Base-by-base conservation (phyloP, 352 stramenopile genomes). In the Phytophthora multivora region DNA sequence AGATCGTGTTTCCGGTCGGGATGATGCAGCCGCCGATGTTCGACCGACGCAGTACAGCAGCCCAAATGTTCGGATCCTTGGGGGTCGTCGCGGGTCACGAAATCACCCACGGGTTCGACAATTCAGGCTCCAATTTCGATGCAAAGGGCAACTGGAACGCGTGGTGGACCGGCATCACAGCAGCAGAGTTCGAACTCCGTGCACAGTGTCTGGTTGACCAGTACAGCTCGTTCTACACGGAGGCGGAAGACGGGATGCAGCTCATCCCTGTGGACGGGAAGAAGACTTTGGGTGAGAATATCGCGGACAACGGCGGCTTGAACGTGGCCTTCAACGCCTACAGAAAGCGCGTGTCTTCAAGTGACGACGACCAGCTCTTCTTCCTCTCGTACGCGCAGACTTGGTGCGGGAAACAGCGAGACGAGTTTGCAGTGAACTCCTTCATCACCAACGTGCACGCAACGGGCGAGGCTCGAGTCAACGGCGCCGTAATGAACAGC, bases 1-100 rank as follows among this genome's bases (percentile, higher is more conserved):
- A 98, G 55, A 98, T 98, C 56, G 91, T 98, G 2, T 98, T 98
- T 65, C 93, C 93, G 5, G 93, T 93, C 2, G 93, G 89, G 6
- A 97, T 98, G 45, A 69, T 98, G 18, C 93, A 98, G 67, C 77
- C 79, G 19, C 93, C 93, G 9, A 97, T 98, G 53, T 98, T 97
- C 63, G 77, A 94, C 23, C 70, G 66, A 30, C 67, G 80, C n/a
- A 76, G 66, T 5, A 72, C 93, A 59, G 73, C 88, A 46, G 88
- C 89, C n/a, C 84, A 93, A 19, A 97, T 97, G 54, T 98, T 95
- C 65, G 93, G 93, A 7, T 77, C 84, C 0, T 94, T 98, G 59
- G 91, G 91, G 18, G 83, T 90, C 13, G 82, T 98, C 15, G 90
- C 97, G 6, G 95, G 91, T 0, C 95, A 98, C 64, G 95, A 98